Percentiles rank a stretch among this genome's conserved stretches.
Conservation (phyloP, 202 grass and related monocot species). For the Setaria viridis region DNA sequence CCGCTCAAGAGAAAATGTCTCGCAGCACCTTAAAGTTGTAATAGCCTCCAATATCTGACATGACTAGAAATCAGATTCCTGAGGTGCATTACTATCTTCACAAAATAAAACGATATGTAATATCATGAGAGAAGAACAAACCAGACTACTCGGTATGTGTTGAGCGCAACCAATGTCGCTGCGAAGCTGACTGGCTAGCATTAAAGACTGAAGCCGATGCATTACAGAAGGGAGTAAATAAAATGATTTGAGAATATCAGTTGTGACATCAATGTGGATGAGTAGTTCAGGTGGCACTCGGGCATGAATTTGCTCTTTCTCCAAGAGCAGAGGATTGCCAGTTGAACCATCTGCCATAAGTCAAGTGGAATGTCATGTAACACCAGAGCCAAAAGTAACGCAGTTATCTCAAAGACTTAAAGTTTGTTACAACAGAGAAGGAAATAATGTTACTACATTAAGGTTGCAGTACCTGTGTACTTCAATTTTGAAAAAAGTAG, state of each 20-base stretch:
- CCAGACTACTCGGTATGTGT: conserved; percentile 70
- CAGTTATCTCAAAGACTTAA: conserved; percentile 15
- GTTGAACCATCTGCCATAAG: conserved; percentile 58
- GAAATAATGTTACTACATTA: conserved; percentile 7
- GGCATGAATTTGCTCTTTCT: conserved; percentile 67
- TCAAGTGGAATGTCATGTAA: conserved; percentile 43
- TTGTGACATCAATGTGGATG: conserved; percentile 68
- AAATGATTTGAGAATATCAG: conserved; percentile 89
- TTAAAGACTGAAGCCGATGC: conserved; percentile 81
- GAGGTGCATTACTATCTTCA: conserved; percentile 24
- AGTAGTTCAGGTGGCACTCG: conserved; percentile 92
- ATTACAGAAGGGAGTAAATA: conserved; percentile 98
- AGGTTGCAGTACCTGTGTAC: conserved; percentile 54
- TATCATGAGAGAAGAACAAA: conserved; percentile 47
- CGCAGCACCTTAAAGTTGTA: conserved; percentile 76
- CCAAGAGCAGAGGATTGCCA: conserved; percentile 48
- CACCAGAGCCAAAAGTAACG: conserved; percentile 29
- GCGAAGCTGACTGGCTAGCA: conserved; percentile 86
- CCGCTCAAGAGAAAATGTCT: conserved; percentile 91
- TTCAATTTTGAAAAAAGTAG: conserved; percentile 85
- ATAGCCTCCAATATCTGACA: conserved; percentile 96
- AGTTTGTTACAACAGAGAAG: conserved; percentile 21
- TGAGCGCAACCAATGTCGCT: conserved; percentile 67
- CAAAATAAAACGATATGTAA: conserved; percentile 37
- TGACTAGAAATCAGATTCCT: conserved; percentile 34